phyloP scores from a whole-genome alignment of 208 protist genomes.

The Crithidia mellificae region DNA sequence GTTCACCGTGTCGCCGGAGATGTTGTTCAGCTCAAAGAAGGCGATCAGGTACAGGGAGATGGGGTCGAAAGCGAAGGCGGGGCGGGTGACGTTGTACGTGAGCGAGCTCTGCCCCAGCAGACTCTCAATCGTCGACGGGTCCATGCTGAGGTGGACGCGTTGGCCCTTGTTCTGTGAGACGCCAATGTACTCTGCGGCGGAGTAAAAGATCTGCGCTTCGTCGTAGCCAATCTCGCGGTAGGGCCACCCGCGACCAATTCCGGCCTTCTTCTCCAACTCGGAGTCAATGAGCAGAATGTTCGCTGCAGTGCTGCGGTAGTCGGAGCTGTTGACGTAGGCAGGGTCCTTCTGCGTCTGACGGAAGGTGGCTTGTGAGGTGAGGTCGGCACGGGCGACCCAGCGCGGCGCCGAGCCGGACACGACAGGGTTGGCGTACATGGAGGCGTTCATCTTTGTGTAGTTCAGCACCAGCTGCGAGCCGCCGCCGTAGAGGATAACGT shows the following conservation, averaged over 20 bases:
- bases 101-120: constrained; percentile 2
- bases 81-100: constrained; percentile 31
- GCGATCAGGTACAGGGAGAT: constrained; percentile 25
- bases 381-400: constrained; percentile 51
- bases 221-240: constrained; percentile 75
- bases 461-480: constrained; percentile 44
- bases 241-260: constrained; percentile 86
- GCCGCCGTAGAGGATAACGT: constrained; percentile 52
- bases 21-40: constrained; percentile 58
- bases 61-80: constrained; percentile 23
- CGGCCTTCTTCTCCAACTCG: constrained; percentile 54
- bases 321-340: background rate
- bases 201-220: constrained; percentile 80
- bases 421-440: constrained; percentile 9
- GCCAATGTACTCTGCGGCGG: constrained; percentile 66
- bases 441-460: constrained; percentile 45
- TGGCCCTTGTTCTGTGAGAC: constrained; percentile 61
- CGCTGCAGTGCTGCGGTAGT: constrained; percentile 7
- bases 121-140: constrained; percentile 11
- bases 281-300: constrained; percentile 82
- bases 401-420: constrained; percentile 59
- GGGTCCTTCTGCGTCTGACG: background rate
- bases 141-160: constrained; percentile 53
- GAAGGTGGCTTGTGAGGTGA: constrained; percentile 28
- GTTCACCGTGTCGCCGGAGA: constrained; percentile 40